Evolutionary conservation across 2,329 filamentous ascomycete genomes (phyloP).

Genomic region (Botrytis medusae): DNA sequence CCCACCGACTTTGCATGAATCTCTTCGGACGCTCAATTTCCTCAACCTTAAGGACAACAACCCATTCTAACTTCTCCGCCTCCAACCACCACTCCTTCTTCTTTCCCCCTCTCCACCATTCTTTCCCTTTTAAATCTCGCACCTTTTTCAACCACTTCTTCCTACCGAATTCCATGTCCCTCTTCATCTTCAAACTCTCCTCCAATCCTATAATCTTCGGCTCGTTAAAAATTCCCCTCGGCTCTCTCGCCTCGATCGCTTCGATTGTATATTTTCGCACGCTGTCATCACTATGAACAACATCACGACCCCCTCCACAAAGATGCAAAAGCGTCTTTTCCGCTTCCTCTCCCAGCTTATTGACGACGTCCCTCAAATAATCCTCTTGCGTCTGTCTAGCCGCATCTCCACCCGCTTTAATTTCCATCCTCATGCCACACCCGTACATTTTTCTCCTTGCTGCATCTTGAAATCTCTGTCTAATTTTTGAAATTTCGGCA

Average conservation of each 20-base stretch:
- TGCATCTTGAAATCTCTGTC: not conserved
- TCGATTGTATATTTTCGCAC: not conserved
- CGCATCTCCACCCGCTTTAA: not conserved
- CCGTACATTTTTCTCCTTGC: not conserved
- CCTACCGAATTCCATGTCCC: not conserved
- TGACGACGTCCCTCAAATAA: not conserved
- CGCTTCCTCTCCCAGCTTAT: not conserved
- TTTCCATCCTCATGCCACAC: not conserved
- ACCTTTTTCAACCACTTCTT: not conserved
- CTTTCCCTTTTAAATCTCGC: not conserved
- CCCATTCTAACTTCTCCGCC: not conserved
- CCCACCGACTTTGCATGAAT: not conserved
- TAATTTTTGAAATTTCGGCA: not conserved
- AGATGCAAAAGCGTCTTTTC: not conserved
- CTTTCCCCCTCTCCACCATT: not conserved
- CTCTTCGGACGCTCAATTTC: not conserved
- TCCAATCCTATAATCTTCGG: not conserved
- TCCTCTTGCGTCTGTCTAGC: not conserved
- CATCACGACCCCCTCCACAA: not conserved
- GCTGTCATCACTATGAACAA: not conserved
- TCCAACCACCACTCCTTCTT: not conserved
- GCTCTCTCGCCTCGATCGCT: not conserved
- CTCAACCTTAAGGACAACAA: not conserved
- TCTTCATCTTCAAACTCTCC: not conserved
- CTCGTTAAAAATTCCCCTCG: not conserved